Evolutionary conservation across 768 basidiomycete genomes (phyloP).

Genomic region (Boletus sp.): DNA sequence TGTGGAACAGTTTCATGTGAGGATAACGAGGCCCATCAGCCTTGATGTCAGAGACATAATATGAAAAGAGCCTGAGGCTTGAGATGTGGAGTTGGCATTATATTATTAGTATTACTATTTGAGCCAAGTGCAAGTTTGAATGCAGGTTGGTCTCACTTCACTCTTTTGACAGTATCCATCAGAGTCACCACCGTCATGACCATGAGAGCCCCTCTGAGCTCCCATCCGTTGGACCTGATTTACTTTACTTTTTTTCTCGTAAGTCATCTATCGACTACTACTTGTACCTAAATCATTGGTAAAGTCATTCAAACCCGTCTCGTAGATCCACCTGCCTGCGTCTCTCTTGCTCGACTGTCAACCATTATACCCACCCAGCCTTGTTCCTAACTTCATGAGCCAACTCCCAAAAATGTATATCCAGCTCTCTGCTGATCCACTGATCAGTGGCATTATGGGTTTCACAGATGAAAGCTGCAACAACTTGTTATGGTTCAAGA

Average conservation of each 20-base stretch:
- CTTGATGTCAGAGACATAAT: too few relatives aligned
- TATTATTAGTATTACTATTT: too few relatives aligned
- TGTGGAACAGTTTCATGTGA: constrained; percentile 46
- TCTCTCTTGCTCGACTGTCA: constrained; percentile 73
- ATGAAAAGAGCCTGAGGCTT: too few relatives aligned
- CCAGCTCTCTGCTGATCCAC: constrained; percentile 60
- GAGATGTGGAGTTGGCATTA: too few relatives aligned
- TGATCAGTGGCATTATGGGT: constrained; percentile 55
- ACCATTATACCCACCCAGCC: constrained; percentile 51
- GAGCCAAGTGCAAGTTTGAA: too few relatives aligned
- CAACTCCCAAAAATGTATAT: constrained; percentile 51
- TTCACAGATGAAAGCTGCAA: constrained; percentile 31
- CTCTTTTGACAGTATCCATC: too few relatives aligned
- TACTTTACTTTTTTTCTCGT: constrained; percentile 75
- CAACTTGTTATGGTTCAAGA: constrained; percentile 60
- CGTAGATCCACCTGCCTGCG: constrained; percentile 63
- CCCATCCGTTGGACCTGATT: constrained; percentile 62
- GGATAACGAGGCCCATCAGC: constrained; percentile 50
- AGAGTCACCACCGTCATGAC: constrained; percentile 17
- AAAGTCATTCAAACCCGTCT: neutral
- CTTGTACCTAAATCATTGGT: neutral
- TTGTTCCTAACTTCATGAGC: constrained; percentile 49
- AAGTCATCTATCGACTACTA: too few relatives aligned
- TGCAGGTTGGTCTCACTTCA: neutral
- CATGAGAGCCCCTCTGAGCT: constrained; percentile 39